phyloP scores from a whole-genome alignment of 805 yeast species.

The Suhomyces canberraensis region DNA sequence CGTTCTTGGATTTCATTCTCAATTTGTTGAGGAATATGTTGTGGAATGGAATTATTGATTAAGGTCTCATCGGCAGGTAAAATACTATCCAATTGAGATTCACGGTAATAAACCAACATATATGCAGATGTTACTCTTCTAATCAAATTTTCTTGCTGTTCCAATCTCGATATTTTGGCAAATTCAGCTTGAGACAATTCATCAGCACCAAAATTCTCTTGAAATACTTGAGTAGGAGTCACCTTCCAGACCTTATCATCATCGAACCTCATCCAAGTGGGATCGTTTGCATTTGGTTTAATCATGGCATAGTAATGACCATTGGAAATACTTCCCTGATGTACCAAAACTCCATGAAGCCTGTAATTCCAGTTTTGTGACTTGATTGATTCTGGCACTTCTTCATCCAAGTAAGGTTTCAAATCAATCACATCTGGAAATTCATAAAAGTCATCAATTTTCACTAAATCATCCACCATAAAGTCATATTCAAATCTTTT shows the following conservation, averaged over 20 bases:
- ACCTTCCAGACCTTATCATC: slow-evolving; percentile 93
- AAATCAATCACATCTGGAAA: slow-evolving; percentile 82
- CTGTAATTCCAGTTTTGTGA: slow-evolving; percentile 72
- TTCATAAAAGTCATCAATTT: slow-evolving; percentile 89
- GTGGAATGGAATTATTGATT: slow-evolving; percentile 43
- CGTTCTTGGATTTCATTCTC: slow-evolving; percentile 59
- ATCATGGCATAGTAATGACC: slow-evolving; percentile 97
- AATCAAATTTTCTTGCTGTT: slow-evolving; percentile 58
- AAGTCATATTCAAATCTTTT: slow-evolving; percentile 95
- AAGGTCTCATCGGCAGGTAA: slow-evolving; percentile 58
- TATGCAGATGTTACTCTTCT: slow-evolving; percentile 92
- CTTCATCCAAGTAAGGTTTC: slow-evolving; percentile 70
- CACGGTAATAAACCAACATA: slow-evolving; percentile 89
- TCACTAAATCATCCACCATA: slow-evolving; percentile 80
- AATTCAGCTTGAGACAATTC: slow-evolving; percentile 48
- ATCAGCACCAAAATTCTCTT: slow-evolving; percentile 87
- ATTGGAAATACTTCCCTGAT: slow-evolving; percentile 90
- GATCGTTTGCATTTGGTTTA: slow-evolving; percentile 64
- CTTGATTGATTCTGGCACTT: slow-evolving; percentile 35
- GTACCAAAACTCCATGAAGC: slow-evolving; percentile 92
- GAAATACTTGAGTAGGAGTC: slow-evolving; percentile 79
- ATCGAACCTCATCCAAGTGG: slow-evolving; percentile 85
- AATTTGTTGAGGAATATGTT: slow-evolving; percentile 63
- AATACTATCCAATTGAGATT: slow-evolving; percentile 52
- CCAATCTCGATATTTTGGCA: slow-evolving; percentile 51